Conservation (phyloP, 345 rosid species). For the Clausena lansium region DNA sequence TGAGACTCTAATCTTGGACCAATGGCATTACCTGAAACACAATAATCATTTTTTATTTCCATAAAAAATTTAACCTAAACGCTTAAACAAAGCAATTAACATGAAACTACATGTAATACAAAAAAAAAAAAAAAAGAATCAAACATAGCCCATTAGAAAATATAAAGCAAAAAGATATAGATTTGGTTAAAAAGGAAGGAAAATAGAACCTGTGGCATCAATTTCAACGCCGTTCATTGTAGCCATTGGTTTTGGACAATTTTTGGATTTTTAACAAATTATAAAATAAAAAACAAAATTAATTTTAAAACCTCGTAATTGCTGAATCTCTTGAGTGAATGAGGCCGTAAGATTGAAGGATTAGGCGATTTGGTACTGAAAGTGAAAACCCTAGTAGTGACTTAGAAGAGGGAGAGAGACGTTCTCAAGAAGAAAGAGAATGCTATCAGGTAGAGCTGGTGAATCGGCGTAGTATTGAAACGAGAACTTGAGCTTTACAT, state of each 20-base stretch:
- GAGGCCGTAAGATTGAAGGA: neutral
- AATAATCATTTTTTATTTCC: neutral
- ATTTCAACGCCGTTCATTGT: neutral
- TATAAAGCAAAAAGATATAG: neutral
- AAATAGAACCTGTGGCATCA: slow-evolving; percentile 9
- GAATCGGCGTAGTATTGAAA: neutral
- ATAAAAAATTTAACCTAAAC: neutral
- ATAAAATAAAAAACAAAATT: neutral
- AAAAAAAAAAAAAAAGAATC: neutral
- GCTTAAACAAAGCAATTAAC: neutral
- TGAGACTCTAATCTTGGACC: slow-evolving; percentile 22
- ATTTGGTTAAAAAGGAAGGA: neutral
- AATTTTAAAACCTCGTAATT: neutral
- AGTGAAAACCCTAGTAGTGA: neutral
- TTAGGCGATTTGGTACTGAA: neutral
- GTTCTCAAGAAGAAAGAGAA: neutral
- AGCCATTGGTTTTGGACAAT: slow-evolving; percentile 10
- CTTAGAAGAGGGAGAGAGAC: neutral
- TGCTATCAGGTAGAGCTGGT: neutral
- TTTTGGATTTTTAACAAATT: neutral
- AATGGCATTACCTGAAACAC: slow-evolving; percentile 26
- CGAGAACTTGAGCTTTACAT: too few relatives aligned
- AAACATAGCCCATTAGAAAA: neutral
- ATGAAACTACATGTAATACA: neutral
- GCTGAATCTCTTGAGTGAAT: neutral